Conservation (phyloP, 176 grass and related monocot genomes). For the Poa annua region DNA sequence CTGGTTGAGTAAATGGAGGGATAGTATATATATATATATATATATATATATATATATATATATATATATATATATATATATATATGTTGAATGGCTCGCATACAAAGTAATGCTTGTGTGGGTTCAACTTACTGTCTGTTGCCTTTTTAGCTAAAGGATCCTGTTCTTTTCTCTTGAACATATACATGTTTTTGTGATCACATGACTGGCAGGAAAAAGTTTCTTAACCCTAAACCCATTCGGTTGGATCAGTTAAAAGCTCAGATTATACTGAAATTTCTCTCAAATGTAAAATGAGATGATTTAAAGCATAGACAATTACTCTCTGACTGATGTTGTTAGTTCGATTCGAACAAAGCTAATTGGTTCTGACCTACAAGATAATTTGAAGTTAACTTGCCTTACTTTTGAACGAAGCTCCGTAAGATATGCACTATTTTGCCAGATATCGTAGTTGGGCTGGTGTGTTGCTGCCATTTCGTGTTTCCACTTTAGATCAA, state of each 20-base stretch:
- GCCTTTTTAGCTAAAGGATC: not conserved
- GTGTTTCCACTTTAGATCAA: slow-evolving; percentile 15
- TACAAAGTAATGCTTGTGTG: not conserved
- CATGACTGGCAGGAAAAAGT: not conserved
- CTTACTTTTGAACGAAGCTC: not conserved
- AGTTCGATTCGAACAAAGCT: not conserved
- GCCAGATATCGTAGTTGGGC: not conserved
- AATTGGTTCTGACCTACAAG: not conserved
- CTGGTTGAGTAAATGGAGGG: slow-evolving; percentile 4
- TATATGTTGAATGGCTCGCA: not conserved
- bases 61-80: too few relatives aligned
- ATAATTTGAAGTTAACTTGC: not conserved
- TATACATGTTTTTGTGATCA: not conserved
- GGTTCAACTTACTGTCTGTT: not conserved
- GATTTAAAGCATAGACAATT: not conserved
- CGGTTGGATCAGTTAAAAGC: not conserved
- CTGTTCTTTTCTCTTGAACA: not conserved
- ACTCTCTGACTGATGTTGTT: too few relatives aligned
- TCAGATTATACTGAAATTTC: not conserved
- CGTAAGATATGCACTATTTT: not conserved
- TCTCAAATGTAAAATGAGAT: not conserved
- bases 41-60: too few relatives aligned
- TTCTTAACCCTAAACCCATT: not conserved
- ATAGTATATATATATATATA: too few relatives aligned
- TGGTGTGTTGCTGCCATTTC: slow-evolving; percentile 1